These are phyloP conservation scores for Hypomyces rosellus DNA, from an alignment of 2,329 filamentous ascomycete species.

Conservation along the genomic window DNA sequence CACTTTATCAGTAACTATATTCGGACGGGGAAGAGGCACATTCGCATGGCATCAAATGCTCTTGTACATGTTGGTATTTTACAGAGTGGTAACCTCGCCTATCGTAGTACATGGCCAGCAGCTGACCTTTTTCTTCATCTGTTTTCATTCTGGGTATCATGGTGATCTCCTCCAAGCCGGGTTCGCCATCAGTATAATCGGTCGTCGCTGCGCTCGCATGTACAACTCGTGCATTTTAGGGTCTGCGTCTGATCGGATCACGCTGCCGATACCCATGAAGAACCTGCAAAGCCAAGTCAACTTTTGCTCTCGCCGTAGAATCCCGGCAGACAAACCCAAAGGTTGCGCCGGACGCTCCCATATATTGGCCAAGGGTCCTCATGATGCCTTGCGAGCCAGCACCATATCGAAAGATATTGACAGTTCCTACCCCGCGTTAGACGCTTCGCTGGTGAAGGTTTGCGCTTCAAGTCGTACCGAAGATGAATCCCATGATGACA, in stretches of 20 bases:
- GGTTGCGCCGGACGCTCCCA: slow-evolving; percentile 88
- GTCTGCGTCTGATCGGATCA: slow-evolving; percentile 86
- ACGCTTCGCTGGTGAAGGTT: neutral
- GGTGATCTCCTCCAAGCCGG: slow-evolving; percentile 28
- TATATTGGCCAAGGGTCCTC: slow-evolving; percentile 91
- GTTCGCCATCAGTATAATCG: slow-evolving; percentile 53
- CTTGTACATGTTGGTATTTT: slow-evolving; percentile 4
- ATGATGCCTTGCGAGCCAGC: slow-evolving; percentile 90
- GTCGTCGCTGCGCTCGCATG: slow-evolving; percentile 63
- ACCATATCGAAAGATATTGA: slow-evolving; percentile 93
- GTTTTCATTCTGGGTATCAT: neutral
- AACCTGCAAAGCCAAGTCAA: slow-evolving; percentile 49
- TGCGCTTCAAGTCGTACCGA: slow-evolving; percentile 52
- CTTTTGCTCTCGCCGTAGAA: neutral
- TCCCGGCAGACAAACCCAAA: slow-evolving; percentile 56
- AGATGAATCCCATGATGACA: slow-evolving; percentile 95
- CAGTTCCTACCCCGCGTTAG: slow-evolving; percentile 55
- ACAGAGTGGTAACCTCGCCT: slow-evolving; percentile 6
- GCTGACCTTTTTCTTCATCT: neutral
- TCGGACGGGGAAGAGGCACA: too few species aligned
- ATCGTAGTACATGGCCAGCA: slow-evolving; percentile 2
- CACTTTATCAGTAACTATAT: too few species aligned
- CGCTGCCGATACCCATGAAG: slow-evolving; percentile 98
- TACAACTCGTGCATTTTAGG: slow-evolving; percentile 71
- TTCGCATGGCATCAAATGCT: too few species aligned